Base-by-base conservation (phyloP, 2,329 filamentous ascomycete species). In the Aspergillus eucalypticola region DNA sequence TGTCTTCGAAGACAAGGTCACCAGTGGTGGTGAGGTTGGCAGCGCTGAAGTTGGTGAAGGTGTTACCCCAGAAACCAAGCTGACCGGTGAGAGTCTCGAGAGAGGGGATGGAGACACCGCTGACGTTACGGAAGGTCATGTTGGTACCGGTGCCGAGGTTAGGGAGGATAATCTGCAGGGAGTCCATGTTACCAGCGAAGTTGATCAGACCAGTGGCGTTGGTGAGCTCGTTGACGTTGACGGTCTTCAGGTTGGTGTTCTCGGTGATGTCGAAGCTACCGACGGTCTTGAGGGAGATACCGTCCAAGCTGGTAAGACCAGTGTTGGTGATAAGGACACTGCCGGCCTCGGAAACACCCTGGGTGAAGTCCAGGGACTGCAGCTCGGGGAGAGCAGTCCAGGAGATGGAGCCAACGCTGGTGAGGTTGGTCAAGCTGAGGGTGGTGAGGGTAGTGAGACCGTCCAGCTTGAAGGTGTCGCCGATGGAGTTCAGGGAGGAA, bases 281-380 rank as follows among this genome's bases (percentile, higher is more conserved):
- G 57, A 92, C 88, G n/a, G 84, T 83, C 65, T 86, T 78, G 65
- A 98, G 83, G 75, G 92, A 90, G 75, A 99, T 90, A 73, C 92
- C 92, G 67, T 88, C 83, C 61, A 99, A 85, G 66, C 84, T 87
- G 75, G 82, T 84, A 69, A 99, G 86, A 78, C 88, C 87, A 54
- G 95, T 99, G 82, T 99, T 95, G 78, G 87, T 85, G 75, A 99
- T 93, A 68, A 81, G 79, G 68, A 99, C 85, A 64, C 80, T 84
- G 65, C 79, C 80, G 61, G 90, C 90, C 75, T 86, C 81, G 69
- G 83, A 86, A 70, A 98, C 82, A 78, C 84, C 74, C 81, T 84
- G 73, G 77, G 81, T 79, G 79, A 91, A 90, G 59, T 78, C 79
- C 48, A 91, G 79, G 35, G 73, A 70, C 70, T 85, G 82, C 41